These are phyloP conservation scores for Leishmania guyanensis DNA, from an alignment of 208 protist species.

Conservation along the genomic window DNA sequence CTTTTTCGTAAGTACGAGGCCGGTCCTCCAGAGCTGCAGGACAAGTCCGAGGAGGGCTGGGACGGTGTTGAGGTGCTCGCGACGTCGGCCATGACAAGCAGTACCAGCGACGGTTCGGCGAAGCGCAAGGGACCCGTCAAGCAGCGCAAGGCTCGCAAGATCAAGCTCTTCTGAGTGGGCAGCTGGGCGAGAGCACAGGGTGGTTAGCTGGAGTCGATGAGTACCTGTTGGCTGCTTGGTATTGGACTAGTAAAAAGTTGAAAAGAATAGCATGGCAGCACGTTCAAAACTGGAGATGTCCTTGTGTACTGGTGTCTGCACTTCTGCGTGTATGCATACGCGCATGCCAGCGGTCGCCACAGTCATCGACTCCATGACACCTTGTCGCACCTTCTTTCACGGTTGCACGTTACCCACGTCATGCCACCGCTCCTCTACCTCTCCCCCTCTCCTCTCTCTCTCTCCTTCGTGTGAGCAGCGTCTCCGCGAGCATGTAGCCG, in stretches of 20 bases:
- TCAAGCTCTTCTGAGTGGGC: constrained; percentile 79
- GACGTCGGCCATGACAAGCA: constrained; percentile 29
- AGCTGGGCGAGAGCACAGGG: background rate
- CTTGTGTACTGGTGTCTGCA: background rate
- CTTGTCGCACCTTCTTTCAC: background rate
- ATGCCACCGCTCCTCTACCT: background rate
- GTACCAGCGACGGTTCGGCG: constrained; percentile 38
- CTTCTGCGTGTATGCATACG: background rate
- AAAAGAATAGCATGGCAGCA: background rate
- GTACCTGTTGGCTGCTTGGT: background rate
- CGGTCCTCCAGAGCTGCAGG: constrained; percentile 80
- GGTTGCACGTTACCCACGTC: background rate
- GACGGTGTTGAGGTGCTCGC: constrained; percentile 70
- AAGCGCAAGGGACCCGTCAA: constrained; percentile 82
- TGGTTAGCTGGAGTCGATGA: background rate
- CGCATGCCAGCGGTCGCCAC: background rate
- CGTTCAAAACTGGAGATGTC: background rate
- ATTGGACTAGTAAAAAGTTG: background rate
- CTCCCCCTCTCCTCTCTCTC: too few relatives aligned
- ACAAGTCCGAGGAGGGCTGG: constrained; percentile 68
- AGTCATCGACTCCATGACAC: background rate
- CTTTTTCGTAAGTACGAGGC: constrained; percentile 87
- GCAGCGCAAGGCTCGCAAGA: constrained; percentile 89
- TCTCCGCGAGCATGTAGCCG: background rate
- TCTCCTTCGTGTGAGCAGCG: background rate